phyloP scores from a whole-genome alignment of 2,329 filamentous ascomycete species.

The Neoarthrinium moseri region DNA sequence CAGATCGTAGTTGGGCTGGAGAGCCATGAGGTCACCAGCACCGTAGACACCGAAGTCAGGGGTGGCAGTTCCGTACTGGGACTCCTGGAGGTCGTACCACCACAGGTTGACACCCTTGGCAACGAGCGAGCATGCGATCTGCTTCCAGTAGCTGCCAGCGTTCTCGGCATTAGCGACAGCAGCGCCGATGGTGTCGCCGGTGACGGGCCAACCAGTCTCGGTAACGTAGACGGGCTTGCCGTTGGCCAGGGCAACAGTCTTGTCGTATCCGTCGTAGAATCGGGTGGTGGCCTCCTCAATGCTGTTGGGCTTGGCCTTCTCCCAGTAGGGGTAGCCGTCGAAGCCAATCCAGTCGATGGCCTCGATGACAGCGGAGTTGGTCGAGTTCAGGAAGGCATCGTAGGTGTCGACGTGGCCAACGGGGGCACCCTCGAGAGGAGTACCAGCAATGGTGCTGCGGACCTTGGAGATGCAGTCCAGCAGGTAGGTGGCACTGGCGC shows the following conservation, averaged over 20 bases:
- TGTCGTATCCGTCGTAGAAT: constrained; percentile 38
- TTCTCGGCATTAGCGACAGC: constrained; percentile 48
- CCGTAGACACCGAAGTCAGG: constrained; percentile 35
- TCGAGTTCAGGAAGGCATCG: constrained; percentile 47
- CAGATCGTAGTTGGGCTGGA: constrained; percentile 27
- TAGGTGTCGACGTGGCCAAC: constrained; percentile 59
- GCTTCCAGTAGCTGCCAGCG: constrained; percentile 35
- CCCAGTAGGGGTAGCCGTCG: constrained; percentile 55
- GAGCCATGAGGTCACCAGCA: constrained; percentile 27
- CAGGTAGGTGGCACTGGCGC: constrained; percentile 42
- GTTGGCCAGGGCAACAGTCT: constrained; percentile 36
- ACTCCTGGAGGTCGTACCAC: constrained; percentile 36
- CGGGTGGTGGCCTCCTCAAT: constrained; percentile 42
- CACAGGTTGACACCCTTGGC: constrained; percentile 28
- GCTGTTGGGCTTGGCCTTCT: constrained; percentile 36
- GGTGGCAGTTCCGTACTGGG: constrained; percentile 28
- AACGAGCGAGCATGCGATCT: constrained; percentile 29
- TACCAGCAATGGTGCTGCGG: constrained; percentile 43
- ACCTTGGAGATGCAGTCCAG: constrained; percentile 57
- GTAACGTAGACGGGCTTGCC: constrained; percentile 46
- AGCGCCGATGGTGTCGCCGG: constrained; percentile 40
- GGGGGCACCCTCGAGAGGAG: constrained; percentile 30
- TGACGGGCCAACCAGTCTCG: constrained; percentile 58
- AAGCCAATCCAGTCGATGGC: constrained; percentile 53
- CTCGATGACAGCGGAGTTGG: constrained; percentile 47